Evolutionary conservation across 1,284 basidiomycete genomes (phyloP).

Genomic region (Fomitiporia mediterranea): DNA sequence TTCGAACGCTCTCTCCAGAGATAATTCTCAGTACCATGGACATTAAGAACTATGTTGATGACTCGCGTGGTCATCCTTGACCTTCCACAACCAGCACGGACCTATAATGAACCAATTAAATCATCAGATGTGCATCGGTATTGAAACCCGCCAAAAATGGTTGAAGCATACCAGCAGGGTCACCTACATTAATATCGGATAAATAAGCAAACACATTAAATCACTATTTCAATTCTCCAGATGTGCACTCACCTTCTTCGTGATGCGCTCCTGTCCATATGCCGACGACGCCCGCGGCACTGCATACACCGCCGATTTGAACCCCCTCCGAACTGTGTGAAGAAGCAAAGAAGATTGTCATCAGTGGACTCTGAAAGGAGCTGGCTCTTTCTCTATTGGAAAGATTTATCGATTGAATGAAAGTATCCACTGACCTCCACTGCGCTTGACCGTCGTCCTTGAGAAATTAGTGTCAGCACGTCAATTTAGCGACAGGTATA

Average conservation of each 20-base stretch:
- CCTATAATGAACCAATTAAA: no score
- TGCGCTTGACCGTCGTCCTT: slow-evolving; percentile 47
- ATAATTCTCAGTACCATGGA: no score
- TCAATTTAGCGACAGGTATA: not conserved
- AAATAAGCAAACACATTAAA: not conserved
- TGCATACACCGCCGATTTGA: slow-evolving; percentile 59
- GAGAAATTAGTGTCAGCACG: slow-evolving; percentile 11
- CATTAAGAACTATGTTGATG: no score
- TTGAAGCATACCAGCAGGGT: slow-evolving; percentile 43
- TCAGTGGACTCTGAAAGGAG: no score
- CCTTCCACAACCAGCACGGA: no score
- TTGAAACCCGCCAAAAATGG: no score
- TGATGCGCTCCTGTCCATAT: slow-evolving; percentile 60
- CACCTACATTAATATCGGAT: slow-evolving; percentile 35
- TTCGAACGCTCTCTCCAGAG: no score
- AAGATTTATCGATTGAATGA: not conserved
- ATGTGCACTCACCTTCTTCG: slow-evolving; percentile 41
- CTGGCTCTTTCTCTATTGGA: no score
- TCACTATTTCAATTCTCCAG: not conserved
- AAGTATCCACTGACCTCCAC: slow-evolving; percentile 44
- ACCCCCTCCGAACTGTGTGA: slow-evolving; percentile 60
- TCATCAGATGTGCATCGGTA: no score
- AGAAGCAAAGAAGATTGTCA: not conserved
- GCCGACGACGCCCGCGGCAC: slow-evolving; percentile 60
- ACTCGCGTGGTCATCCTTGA: no score